phyloP scores from a whole-genome alignment of 2,329 filamentous ascomycete species.

The Cordyceps javanica region DNA sequence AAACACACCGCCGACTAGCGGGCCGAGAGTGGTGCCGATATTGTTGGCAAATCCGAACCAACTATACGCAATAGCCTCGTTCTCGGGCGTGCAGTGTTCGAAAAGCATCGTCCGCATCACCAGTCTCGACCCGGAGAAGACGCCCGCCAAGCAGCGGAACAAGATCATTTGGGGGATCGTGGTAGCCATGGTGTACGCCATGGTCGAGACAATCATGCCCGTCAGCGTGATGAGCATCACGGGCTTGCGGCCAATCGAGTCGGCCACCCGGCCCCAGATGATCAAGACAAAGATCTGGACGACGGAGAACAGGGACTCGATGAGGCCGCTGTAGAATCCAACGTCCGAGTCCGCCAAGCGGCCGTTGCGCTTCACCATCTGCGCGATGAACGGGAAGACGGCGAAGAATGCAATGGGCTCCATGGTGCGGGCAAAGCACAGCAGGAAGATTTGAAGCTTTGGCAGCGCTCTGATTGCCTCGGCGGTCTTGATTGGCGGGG shows the following conservation, averaged over 20 bases:
- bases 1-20: slow-evolving; percentile 63
- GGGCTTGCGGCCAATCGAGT: slow-evolving; percentile 66
- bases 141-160: slow-evolving; percentile 64
- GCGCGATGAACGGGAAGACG: slow-evolving; percentile 74
- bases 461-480: slow-evolving; percentile 41
- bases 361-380: slow-evolving; percentile 67
- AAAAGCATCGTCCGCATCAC: slow-evolving; percentile 72
- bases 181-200: slow-evolving; percentile 61
- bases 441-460: slow-evolving; percentile 57
- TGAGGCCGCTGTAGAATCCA: slow-evolving; percentile 73
- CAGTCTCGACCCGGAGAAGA: slow-evolving; percentile 69
- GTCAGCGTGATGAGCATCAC: slow-evolving; percentile 60
- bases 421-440: slow-evolving; percentile 66
- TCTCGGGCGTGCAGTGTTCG: slow-evolving; percentile 63
- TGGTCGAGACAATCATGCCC: slow-evolving; percentile 55
- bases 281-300: slow-evolving; percentile 74
- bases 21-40: slow-evolving; percentile 66
- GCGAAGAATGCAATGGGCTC: slow-evolving; percentile 77
- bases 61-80: slow-evolving; percentile 67
- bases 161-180: slow-evolving; percentile 69
- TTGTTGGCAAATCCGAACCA: slow-evolving; percentile 73
- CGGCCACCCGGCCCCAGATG: slow-evolving; percentile 57
- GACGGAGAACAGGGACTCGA: slow-evolving; percentile 66
- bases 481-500: not conserved
- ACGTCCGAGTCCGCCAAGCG: slow-evolving; percentile 56